Percentiles rank a stretch among this genome's conserved stretches.
Conservation (phyloP, 345 rosid species). For the Citrus inodora region DNA sequence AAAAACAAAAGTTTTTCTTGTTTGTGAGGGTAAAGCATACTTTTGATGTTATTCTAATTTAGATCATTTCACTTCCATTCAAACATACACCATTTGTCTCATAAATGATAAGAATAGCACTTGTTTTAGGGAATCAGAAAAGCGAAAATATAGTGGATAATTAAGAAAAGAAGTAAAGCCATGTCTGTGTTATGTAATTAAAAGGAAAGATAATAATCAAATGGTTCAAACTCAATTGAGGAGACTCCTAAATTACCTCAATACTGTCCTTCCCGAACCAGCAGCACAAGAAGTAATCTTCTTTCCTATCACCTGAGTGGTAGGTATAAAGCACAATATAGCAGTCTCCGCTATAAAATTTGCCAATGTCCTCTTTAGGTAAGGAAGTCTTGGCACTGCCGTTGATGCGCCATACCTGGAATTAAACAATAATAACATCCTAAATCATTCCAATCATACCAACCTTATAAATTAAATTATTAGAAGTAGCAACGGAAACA, state of each 20-base stretch:
- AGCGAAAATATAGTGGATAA: neutral
- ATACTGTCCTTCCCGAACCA: conserved; percentile 92
- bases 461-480: conserved; percentile 5
- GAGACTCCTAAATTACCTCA: conserved; percentile 58
- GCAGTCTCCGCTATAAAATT: conserved; percentile 95
- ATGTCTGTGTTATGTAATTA: neutral
- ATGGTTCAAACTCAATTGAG: neutral
- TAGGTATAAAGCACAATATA: conserved; percentile 83
- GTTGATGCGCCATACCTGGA: conserved; percentile 86
- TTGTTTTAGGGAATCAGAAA: neutral
- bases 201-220: neutral
- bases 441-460: neutral
- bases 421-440: conserved; percentile 13
- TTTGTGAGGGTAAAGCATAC: neutral
- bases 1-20: neutral
- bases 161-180: neutral
- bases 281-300: conserved; percentile 84
- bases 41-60: neutral
- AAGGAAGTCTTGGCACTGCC: conserved; percentile 74
- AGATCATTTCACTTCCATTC: neutral
- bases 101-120: neutral
- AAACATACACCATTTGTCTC: neutral
- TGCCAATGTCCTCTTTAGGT: conserved; percentile 80
- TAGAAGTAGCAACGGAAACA: conserved; percentile 11
- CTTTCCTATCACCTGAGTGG: conserved; percentile 96